Evolutionary conservation across 331 rosid genomes (phyloP).

Genomic region (Acacia pycnantha): DNA sequence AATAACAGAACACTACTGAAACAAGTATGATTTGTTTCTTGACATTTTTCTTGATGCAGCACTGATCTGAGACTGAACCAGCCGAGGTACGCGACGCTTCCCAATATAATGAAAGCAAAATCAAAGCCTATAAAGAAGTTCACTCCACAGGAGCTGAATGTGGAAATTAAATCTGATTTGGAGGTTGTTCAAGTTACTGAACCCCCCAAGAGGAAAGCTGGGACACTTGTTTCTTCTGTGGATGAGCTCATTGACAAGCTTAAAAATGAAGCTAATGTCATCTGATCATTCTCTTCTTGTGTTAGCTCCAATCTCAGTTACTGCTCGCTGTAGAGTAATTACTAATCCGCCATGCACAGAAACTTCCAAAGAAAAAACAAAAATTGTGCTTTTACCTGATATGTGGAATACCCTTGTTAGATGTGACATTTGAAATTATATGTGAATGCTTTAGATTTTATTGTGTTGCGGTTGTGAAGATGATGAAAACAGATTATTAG

Average conservation of each 20-base stretch:
- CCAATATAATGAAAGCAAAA: slow-evolving; percentile 97
- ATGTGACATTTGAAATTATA: not conserved
- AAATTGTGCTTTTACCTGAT: not conserved
- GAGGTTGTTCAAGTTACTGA: slow-evolving; percentile 78
- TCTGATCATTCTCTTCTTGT: slow-evolving; percentile 41
- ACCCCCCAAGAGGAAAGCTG: slow-evolving; percentile 94
- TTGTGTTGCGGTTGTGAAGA: not conserved
- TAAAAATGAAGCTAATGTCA: slow-evolving; percentile 75
- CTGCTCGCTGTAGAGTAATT: not conserved
- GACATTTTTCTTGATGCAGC: slow-evolving; percentile 39
- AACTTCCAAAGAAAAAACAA: not conserved
- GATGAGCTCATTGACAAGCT: slow-evolving; percentile 88
- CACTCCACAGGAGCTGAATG: slow-evolving; percentile 71
- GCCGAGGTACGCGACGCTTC: slow-evolving; percentile 90
- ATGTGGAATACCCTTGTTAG: not conserved
- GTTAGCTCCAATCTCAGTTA: not conserved
- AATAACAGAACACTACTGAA: not conserved
- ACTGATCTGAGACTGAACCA: slow-evolving; percentile 93
- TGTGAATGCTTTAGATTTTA: not conserved
- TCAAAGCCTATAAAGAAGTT: slow-evolving; percentile 75
- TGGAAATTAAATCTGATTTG: slow-evolving; percentile 68
- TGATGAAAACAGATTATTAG: not conserved
- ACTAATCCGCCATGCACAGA: not conserved
- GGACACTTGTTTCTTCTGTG: slow-evolving; percentile 74
- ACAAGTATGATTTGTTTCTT: not conserved